Percentiles rank a stretch among this genome's conserved stretches.
Conservation (phyloP, 495 filamentous ascomycete species). For the Aspergillus conjunctus region DNA sequence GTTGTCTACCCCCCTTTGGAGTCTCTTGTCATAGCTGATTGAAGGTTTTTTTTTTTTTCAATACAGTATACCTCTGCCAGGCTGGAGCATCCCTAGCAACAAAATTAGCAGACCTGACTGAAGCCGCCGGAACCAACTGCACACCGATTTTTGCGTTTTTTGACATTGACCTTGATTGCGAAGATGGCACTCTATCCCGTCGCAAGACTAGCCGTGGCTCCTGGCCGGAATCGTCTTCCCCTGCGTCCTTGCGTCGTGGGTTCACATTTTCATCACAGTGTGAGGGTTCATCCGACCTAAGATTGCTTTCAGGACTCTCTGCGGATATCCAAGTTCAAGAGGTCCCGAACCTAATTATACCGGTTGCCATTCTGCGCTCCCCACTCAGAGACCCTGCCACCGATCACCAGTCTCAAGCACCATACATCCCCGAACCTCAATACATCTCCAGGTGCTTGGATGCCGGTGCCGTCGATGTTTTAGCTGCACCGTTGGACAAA, state of each 20-base stretch:
- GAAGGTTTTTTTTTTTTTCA: slow-evolving; percentile 6
- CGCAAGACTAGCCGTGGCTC: slow-evolving; percentile 44
- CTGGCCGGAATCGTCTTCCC: slow-evolving; percentile 42
- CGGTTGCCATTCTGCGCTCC: slow-evolving; percentile 66
- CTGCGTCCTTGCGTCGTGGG: slow-evolving; percentile 40
- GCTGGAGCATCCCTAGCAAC: slow-evolving; percentile 70
- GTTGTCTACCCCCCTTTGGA: slow-evolving; percentile 15
- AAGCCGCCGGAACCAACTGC: slow-evolving; percentile 59
- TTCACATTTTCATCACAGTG: slow-evolving; percentile 51
- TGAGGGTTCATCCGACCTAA: slow-evolving; percentile 66
- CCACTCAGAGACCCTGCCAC: slow-evolving; percentile 32
- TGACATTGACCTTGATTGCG: slow-evolving; percentile 56
- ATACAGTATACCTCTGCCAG: slow-evolving; percentile 71
- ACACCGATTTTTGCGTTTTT: slow-evolving; percentile 77
- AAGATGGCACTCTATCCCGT: slow-evolving; percentile 36
- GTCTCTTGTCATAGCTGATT: background rate
- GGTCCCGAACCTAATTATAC: slow-evolving; percentile 71
- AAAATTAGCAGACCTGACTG: slow-evolving; percentile 68
- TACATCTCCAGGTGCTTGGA: slow-evolving; percentile 72
- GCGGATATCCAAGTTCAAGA: slow-evolving; percentile 71
- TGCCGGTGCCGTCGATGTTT: slow-evolving; percentile 81
- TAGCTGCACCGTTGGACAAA: slow-evolving; percentile 72
- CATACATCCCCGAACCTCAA: slow-evolving; percentile 42
- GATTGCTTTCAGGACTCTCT: slow-evolving; percentile 67
- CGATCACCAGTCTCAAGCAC: slow-evolving; percentile 41